Percentiles rank a stretch among this genome's conserved stretches.
Conservation (phyloP, 306 rosid genomes). For the Pachyrhizus erosus region DNA sequence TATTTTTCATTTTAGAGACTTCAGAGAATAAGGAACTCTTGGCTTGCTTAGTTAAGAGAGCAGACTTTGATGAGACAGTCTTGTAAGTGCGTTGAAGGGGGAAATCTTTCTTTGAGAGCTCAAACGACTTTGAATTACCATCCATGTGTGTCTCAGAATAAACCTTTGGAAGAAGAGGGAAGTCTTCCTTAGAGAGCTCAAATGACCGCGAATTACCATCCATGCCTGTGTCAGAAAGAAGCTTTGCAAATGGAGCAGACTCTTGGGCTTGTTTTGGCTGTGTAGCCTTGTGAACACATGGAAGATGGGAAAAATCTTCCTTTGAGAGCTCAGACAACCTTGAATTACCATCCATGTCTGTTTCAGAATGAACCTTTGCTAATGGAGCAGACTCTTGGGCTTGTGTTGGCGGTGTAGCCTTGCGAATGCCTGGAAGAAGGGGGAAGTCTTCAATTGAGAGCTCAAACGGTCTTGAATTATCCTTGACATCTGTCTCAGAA, state of each 20-base stretch:
- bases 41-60: slow-evolving; percentile 4
- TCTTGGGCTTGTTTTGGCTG: slow-evolving; percentile 21
- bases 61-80: slow-evolving; percentile 13
- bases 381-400: slow-evolving; percentile 19
- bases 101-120: slow-evolving; percentile 52
- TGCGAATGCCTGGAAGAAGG: slow-evolving; percentile 40
- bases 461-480: slow-evolving; percentile 34
- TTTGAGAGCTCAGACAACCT: slow-evolving; percentile 40
- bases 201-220: neutral
- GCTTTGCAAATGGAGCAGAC: neutral
- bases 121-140: slow-evolving; percentile 5
- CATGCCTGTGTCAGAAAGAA: neutral
- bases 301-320: slow-evolving; percentile 56
- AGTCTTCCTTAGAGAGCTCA: slow-evolving; percentile 51
- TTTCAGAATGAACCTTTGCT: neutral
- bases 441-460: slow-evolving; percentile 55
- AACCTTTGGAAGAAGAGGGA: slow-evolving; percentile 49
- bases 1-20: neutral
- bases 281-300: slow-evolving; percentile 19
- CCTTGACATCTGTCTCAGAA: neutral
- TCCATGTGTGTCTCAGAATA: neutral
- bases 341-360: neutral
- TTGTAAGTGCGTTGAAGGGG: slow-evolving; percentile 44
- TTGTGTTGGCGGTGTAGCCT: slow-evolving; percentile 23
- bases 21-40: slow-evolving; percentile 15